phyloP scores from a whole-genome alignment of 164 flowering plant genomes.

The Litsea cubeba region DNA sequence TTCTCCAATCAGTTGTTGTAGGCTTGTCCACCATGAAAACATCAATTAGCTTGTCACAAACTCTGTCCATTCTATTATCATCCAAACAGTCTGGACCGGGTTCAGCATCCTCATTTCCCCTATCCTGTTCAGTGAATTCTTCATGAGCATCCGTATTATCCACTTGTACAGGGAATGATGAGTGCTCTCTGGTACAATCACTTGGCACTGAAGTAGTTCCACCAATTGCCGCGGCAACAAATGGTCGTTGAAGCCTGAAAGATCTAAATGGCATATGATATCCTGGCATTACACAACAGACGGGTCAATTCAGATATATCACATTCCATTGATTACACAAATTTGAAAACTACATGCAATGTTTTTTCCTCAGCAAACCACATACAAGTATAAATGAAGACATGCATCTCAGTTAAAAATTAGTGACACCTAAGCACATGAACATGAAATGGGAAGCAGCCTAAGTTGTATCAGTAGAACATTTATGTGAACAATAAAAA shows the following conservation, averaged over 20 bases:
- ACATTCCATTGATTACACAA: neutral
- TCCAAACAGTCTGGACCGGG: constrained; percentile 25
- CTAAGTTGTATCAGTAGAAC: neutral
- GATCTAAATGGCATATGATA: constrained; percentile 7
- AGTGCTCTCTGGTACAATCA: constrained; percentile 22
- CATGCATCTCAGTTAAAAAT: neutral
- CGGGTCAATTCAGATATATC: neutral
- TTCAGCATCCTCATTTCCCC: constrained; percentile 16
- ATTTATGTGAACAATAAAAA: neutral
- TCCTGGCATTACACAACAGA: constrained; percentile 15
- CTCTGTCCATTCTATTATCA: constrained; percentile 50
- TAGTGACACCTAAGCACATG: neutral
- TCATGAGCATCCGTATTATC: constrained; percentile 10
- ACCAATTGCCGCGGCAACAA: constrained; percentile 23
- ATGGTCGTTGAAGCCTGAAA: constrained; percentile 5
- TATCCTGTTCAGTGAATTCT: constrained; percentile 10
- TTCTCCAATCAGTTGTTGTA: constrained; percentile 87
- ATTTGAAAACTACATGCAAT: neutral
- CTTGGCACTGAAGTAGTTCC: constrained; percentile 31
- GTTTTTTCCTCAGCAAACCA: too few species aligned
- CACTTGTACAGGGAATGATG: constrained; percentile 10
- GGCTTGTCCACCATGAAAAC: constrained; percentile 96
- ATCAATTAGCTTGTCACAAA: constrained; percentile 77
- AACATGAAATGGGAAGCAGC: neutral
- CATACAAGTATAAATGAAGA: neutral